Evolutionary conservation across 2,329 filamentous ascomycete genomes (phyloP).

Genomic region (Hypoxylon sp.): DNA sequence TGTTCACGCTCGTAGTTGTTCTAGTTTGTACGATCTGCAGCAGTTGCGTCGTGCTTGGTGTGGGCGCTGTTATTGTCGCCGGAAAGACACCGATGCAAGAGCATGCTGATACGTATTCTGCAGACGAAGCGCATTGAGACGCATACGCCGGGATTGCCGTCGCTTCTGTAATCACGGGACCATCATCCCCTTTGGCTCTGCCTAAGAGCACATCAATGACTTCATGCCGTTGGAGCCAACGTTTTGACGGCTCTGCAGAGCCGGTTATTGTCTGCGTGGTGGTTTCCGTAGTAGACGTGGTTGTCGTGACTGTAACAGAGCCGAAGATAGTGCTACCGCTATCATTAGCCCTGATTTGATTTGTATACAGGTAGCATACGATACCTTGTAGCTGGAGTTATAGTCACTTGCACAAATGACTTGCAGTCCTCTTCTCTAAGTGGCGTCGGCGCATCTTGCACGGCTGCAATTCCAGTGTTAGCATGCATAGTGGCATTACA

Average conservation of each 20-base stretch:
- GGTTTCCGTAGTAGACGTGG: conserved; percentile 27
- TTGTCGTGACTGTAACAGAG: conserved; percentile 17
- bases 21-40: conserved; percentile 18
- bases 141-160: conserved; percentile 38
- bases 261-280: conserved; percentile 29
- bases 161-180: conserved; percentile 2
- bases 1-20: conserved; percentile 22
- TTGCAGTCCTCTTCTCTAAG: conserved; percentile 32
- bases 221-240: conserved; percentile 40
- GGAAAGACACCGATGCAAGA: conserved; percentile 39
- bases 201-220: conserved; percentile 33
- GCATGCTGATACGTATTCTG: conserved; percentile 43
- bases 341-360: not conserved
- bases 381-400: conserved; percentile 33
- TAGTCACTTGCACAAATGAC: conserved; percentile 18
- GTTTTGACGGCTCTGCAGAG: conserved; percentile 31
- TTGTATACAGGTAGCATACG: not conserved
- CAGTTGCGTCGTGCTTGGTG: conserved; percentile 29
- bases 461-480: conserved; percentile 6
- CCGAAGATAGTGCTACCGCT: conserved; percentile 21
- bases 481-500: not conserved
- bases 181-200: conserved; percentile 14
- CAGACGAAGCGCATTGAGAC: conserved; percentile 30
- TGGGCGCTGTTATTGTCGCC: conserved; percentile 29
- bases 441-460: conserved; percentile 21